Evolutionary conservation across 108 stramenopile genomes (phyloP).

Genomic region (Nitzschia sp.): DNA sequence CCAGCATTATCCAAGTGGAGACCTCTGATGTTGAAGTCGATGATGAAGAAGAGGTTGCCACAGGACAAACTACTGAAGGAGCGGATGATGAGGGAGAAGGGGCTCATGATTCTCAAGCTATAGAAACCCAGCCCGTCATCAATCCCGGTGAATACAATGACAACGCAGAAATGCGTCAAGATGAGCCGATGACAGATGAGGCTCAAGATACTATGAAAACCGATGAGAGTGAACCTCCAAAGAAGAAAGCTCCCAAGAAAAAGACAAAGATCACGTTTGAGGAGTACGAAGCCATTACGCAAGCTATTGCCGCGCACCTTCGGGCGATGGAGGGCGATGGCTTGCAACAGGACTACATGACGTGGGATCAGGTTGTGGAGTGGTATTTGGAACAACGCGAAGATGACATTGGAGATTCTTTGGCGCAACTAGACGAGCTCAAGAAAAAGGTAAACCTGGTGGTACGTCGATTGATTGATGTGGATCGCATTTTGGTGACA

Average conservation of each 20-base stretch:
- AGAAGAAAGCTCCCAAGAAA: constrained; percentile 78
- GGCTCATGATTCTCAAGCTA: constrained; percentile 7
- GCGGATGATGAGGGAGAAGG: constrained; percentile 24
- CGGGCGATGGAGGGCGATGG: constrained; percentile 78
- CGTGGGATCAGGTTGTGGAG: constrained; percentile 78
- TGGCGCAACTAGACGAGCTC: constrained; percentile 74
- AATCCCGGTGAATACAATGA: constrained; percentile 52
- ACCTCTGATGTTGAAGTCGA: constrained; percentile 93
- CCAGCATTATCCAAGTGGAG: constrained; percentile 96
- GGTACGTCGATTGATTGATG: constrained; percentile 75
- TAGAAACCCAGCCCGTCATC: constrained; percentile 23
- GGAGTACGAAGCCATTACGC: constrained; percentile 91
- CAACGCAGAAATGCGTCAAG: constrained; percentile 9
- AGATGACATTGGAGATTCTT: constrained; percentile 75
- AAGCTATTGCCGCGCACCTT: constrained; percentile 86
- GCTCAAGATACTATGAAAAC: neutral
- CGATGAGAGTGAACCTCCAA: constrained; percentile 14
- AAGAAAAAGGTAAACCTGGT: constrained; percentile 85
- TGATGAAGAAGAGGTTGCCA: constrained; percentile 42
- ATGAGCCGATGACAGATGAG: neutral
- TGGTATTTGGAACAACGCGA: constrained; percentile 89
- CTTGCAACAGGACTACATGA: constrained; percentile 47
- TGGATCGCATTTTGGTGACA: constrained; percentile 73
- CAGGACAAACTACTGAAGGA: constrained; percentile 35
- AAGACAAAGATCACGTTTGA: constrained; percentile 94